Evolutionary conservation across 2,329 filamentous ascomycete genomes (phyloP).

Genomic region (Apiospora aurea): DNA sequence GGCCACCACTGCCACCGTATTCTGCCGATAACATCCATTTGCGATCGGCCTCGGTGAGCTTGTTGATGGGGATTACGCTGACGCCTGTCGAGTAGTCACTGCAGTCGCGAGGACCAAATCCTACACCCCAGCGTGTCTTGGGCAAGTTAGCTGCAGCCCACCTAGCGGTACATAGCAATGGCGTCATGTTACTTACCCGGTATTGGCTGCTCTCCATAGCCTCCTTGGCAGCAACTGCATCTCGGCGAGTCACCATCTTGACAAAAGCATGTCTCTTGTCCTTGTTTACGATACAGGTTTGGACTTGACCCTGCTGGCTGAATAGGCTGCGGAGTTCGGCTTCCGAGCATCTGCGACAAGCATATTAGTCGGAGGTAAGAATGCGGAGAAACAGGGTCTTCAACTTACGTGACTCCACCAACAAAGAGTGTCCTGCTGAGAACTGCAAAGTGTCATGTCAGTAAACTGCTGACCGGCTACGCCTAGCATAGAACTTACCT

Average conservation of each 20-base stretch:
- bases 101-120: slow-evolving; percentile 95
- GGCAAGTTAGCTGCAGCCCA: slow-evolving; percentile 27
- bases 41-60: slow-evolving; percentile 92
- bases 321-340: slow-evolving; percentile 84
- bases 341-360: slow-evolving; percentile 69
- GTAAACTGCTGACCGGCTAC: background rate
- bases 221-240: slow-evolving; percentile 83
- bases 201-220: slow-evolving; percentile 85
- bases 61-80: slow-evolving; percentile 90
- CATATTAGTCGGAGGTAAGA: slow-evolving; percentile 24
- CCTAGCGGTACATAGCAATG: background rate
- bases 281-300: slow-evolving; percentile 97
- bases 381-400: slow-evolving; percentile 24
- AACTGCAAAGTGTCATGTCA: slow-evolving; percentile 54
- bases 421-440: slow-evolving; percentile 95
- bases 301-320: slow-evolving; percentile 81
- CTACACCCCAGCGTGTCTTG: slow-evolving; percentile 95
- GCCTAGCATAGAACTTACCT: slow-evolving; percentile 47
- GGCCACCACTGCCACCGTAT: slow-evolving; percentile 89
- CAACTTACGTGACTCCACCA: slow-evolving; percentile 85
- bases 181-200: slow-evolving; percentile 60
- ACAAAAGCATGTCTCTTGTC: slow-evolving; percentile 99
- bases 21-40: slow-evolving; percentile 98
- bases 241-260: slow-evolving; percentile 92
- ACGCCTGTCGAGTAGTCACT: slow-evolving; percentile 93